Evolutionary conservation across 2,329 filamentous ascomycete species (phyloP), one percentile per base, ranked within the genome.

Genomic region (Akanthomyces dipterigenus): DNA sequence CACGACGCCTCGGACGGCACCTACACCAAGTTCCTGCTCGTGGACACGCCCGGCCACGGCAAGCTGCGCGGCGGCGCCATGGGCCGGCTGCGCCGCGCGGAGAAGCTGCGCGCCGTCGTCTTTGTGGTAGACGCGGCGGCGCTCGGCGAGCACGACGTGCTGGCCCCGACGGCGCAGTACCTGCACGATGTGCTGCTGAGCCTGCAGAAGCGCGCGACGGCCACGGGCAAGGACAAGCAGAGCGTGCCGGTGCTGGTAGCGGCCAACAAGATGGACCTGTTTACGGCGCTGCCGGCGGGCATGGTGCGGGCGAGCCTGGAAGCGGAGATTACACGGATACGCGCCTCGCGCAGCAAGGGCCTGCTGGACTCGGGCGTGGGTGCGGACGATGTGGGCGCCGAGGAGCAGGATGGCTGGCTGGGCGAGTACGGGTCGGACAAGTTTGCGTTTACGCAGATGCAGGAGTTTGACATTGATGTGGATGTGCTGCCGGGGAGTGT

Each of bases 241-340:
- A 65, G 81, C 50, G 81, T 95, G 9, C 87, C 90, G 0, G 82
- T 99, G 8, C 81, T 99, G 40, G 79, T 99, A 38, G 93, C 92
- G 1, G 93, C 92, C 59, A 99, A 98, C 76, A 99, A 99, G 81
- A 83, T 92, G 71, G 95, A 99, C 73, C 81, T 99, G 1, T 99
- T 99, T 72, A 97, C 95, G 0, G 91, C 93, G 8, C 77, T 97
- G 56, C 95, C 95, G 0, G 84, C 90, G 0, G 82, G 83, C 6
- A 79, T 96, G 36, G 90, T 97, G 63, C 88, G 85, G 73, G 81
- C 81, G 58, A 85, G 83, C 65, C 79, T 99, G 16, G 93, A 98
- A 76, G 79, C 82, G 14, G 93, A 97, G 73, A 85, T 98, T 63
- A 85, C 87, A 28, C 85, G 88, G 55, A 88, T 98, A 57, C 84